Conservation (phyloP, 1,284 basidiomycete genomes). For the Leccinum cinnamomeum region DNA sequence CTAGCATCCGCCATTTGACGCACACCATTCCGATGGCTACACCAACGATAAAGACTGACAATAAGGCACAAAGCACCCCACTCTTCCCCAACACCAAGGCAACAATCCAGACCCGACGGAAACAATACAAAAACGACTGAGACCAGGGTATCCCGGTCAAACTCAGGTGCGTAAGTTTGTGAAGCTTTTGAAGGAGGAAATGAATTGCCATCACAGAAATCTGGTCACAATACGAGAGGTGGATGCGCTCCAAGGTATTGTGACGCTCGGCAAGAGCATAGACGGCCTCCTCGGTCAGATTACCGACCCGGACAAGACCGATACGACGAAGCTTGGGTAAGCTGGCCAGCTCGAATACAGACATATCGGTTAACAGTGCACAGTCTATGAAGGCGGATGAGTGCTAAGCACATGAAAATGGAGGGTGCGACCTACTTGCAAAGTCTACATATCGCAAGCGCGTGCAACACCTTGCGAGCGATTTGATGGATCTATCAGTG, state of each 20-base stretch:
- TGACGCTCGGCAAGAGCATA: slow-evolving; percentile 82
- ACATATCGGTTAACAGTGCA: slow-evolving; percentile 85
- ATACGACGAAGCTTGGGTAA: slow-evolving; percentile 92
- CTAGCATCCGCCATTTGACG: slow-evolving; percentile 55
- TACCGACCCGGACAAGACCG: slow-evolving; percentile 90
- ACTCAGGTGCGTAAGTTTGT: slow-evolving; percentile 91
- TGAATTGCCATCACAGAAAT: slow-evolving; percentile 91
- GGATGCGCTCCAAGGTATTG: slow-evolving; percentile 90
- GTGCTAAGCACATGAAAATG: not conserved
- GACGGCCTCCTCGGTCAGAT: slow-evolving; percentile 92
- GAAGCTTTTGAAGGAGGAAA: slow-evolving; percentile 84
- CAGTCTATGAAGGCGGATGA: slow-evolving; percentile 61
- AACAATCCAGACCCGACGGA: slow-evolving; percentile 53
- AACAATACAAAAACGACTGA: slow-evolving; percentile 52
- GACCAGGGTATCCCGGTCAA: slow-evolving; percentile 84
- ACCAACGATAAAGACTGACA: slow-evolving; percentile 57
- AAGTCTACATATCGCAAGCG: slow-evolving; percentile 96
- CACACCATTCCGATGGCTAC: slow-evolving; percentile 60
- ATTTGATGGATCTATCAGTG: slow-evolving; percentile 86
- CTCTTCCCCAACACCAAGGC: slow-evolving; percentile 60
- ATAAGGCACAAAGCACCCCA: slow-evolving; percentile 39
- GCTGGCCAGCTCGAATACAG: slow-evolving; percentile 87
- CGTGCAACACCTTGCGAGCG: slow-evolving; percentile 85
- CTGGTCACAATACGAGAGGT: slow-evolving; percentile 97
- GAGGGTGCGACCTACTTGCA: slow-evolving; percentile 67